Conservation (phyloP, 345 rosid genomes). For the Boechera retrofracta region DNA sequence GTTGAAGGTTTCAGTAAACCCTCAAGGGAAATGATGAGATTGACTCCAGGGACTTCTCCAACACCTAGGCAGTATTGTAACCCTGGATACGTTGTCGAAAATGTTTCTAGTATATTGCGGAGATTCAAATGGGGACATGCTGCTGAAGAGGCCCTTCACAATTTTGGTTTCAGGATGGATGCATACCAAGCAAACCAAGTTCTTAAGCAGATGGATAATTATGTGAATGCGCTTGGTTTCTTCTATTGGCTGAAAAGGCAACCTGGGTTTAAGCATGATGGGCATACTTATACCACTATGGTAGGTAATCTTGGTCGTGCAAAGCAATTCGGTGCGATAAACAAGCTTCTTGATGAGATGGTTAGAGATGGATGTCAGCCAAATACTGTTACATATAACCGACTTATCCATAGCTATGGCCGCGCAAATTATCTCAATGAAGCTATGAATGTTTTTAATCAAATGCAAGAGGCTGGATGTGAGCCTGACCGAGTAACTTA, state of each 20-base stretch:
- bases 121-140: constrained; percentile 79
- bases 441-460: constrained; percentile 72
- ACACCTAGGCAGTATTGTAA: constrained; percentile 51
- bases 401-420: constrained; percentile 93
- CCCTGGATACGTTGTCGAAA: constrained; percentile 57
- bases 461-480: constrained; percentile 80
- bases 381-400: constrained; percentile 90
- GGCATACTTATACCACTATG: constrained; percentile 97
- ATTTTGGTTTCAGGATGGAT: constrained; percentile 60
- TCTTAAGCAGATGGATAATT: constrained; percentile 82
- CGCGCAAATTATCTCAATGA: constrained; percentile 92
- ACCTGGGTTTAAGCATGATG: constrained; percentile 87
- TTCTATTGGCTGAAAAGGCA: constrained; percentile 84
- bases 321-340: constrained; percentile 72
- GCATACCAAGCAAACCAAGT: constrained; percentile 97
- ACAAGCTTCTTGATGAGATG: constrained; percentile 86
- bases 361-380: constrained; percentile 85
- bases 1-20: constrained; percentile 35
- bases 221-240: constrained; percentile 75
- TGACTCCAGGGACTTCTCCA: constrained; percentile 47
- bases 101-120: constrained; percentile 60
- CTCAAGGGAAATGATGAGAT: constrained; percentile 56
- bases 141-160: constrained; percentile 74
- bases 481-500: constrained; percentile 97
- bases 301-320: constrained; percentile 96